Base-by-base conservation (phyloP, 305 asterid species). In the Fraxinus sp. region DNA sequence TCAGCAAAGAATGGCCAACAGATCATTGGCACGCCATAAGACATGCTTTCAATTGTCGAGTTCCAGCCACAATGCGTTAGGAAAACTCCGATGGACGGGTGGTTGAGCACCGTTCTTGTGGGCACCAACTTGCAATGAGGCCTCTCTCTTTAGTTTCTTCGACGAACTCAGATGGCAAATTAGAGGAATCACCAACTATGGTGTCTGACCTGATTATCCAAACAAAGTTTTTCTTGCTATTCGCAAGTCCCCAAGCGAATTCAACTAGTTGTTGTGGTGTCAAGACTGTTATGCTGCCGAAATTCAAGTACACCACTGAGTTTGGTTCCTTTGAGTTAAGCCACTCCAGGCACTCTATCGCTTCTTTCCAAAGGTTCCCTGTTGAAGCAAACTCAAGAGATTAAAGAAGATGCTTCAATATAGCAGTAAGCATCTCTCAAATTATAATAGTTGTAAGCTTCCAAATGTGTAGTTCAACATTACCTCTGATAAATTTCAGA, bases 11-110 rank as follows among this genome's bases (percentile, higher is more conserved):
- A 82, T 0, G 93, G 91, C 89, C 89, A 90, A 11, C 91, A 90
- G 1, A 88, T 49, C 89, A 88, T 83, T 3, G 93, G 91, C 33
- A 88, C 90, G 0, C 91, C 93, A 5, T 73, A 32, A 4, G 78
- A 77, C 37, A 86, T 5, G 64, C 92, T 85, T 43, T 89, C 92
- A 3, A 84, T 32, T 14, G 78, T 80, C 16, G 91, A 90, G 30
- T 90, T 90, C 91, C 93, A 90, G 14, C 93, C 93, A 49, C 91
- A 86, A 22, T 89, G 93, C 33, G 88, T 87, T 32, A 88, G 72
- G 78, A 90, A 89, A 4, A 77, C 89, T 8, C 82, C 90, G 0
- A 84, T 18, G 0, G 92, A 80, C 1, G 84, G 75, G 79, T 90
- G 91, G 68, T 83, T 75, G 22, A 90, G 87, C 20, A 87, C 91